Evolutionary conservation across 768 basidiomycete species (phyloP).

Genomic region (Auriscalpium microsporum): DNA sequence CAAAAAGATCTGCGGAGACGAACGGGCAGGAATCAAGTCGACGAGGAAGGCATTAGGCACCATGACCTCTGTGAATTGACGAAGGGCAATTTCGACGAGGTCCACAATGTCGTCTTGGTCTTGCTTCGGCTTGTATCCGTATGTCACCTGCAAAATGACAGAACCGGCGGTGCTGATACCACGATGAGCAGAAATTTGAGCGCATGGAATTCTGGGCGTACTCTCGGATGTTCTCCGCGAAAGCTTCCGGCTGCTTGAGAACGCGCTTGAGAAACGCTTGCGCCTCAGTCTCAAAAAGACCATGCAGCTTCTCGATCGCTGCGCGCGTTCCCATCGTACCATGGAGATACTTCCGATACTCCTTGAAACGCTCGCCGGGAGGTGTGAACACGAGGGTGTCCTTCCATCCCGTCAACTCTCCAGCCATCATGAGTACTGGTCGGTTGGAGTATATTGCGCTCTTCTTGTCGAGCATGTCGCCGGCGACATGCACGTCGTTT

Average conservation of each 20-base stretch:
- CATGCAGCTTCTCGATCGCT: neutral
- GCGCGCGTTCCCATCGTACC: conserved; percentile 3
- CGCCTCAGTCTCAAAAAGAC: conserved; percentile 2
- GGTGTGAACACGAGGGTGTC: conserved; percentile 1
- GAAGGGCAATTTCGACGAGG: conserved; percentile 1
- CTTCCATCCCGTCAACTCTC: conserved; percentile 1
- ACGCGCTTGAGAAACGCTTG: neutral
- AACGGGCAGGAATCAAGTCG: neutral
- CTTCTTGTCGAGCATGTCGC: conserved; percentile 15
- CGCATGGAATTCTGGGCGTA: neutral
- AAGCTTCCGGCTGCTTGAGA: conserved; percentile 1
- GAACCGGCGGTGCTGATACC: conserved; percentile 5
- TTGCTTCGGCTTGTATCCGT: conserved; percentile 16
- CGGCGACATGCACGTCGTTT: neutral
- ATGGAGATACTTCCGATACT: neutral
- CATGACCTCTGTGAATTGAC: neutral
- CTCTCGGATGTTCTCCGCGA: conserved; percentile 5
- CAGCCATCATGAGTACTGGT: conserved; percentile 3
- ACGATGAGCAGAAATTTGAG: no score
- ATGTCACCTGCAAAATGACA: conserved; percentile 16
- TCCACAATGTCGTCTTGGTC: conserved; percentile 8
- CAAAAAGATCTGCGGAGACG: neutral
- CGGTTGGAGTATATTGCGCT: conserved; percentile 12
- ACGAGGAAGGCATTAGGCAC: conserved; percentile 1
- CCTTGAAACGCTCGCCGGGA: conserved; percentile 1